phyloP scores from a whole-genome alignment of 1,284 basidiomycete species.

The Ustilago xerochloae region DNA sequence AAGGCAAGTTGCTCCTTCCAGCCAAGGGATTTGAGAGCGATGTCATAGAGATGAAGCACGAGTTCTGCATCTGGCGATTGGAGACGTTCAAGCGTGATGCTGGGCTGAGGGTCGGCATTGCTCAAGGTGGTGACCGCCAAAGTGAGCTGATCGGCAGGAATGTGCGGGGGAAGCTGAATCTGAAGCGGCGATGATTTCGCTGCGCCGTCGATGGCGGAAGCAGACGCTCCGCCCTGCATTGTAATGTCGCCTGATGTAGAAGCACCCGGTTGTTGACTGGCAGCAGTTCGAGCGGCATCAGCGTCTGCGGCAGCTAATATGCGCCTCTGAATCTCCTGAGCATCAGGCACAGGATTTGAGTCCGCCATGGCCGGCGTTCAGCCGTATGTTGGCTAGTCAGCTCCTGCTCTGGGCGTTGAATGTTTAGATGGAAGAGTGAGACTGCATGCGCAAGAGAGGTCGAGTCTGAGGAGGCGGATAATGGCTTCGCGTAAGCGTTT shows the following conservation, averaged over 20 bases:
- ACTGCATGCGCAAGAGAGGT: conserved; percentile 7
- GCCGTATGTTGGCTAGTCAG: conserved; percentile 15
- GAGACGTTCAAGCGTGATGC: conserved; percentile 23
- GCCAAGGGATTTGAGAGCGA: conserved; percentile 24
- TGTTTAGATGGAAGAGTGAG: not conserved
- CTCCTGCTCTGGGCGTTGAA: not conserved
- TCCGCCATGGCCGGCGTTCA: conserved; percentile 36
- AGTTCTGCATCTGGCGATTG: conserved; percentile 37
- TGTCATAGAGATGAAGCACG: conserved; percentile 39
- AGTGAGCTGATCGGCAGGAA: conserved; percentile 25
- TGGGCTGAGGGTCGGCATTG: conserved; percentile 7
- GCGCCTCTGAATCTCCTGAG: conserved; percentile 42
- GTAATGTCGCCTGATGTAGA: conserved; percentile 11
- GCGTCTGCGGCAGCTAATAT: conserved; percentile 28
- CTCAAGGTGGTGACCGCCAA: conserved; percentile 29
- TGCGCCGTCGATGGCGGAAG: not conserved
- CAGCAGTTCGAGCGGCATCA: conserved; percentile 12
- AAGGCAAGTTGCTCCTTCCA: conserved; percentile 17
- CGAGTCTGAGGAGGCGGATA: not conserved
- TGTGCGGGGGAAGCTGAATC: conserved; percentile 24
- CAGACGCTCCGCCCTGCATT: conserved; percentile 12
- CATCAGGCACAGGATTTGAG: conserved; percentile 32
- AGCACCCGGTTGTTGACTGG: conserved; percentile 4
- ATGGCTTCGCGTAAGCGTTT: too few species aligned
- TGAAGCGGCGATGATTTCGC: conserved; percentile 7